These are phyloP conservation scores for Vickermania spadyakhi DNA, from an alignment of 208 protist genomes.

Conservation along the genomic window DNA sequence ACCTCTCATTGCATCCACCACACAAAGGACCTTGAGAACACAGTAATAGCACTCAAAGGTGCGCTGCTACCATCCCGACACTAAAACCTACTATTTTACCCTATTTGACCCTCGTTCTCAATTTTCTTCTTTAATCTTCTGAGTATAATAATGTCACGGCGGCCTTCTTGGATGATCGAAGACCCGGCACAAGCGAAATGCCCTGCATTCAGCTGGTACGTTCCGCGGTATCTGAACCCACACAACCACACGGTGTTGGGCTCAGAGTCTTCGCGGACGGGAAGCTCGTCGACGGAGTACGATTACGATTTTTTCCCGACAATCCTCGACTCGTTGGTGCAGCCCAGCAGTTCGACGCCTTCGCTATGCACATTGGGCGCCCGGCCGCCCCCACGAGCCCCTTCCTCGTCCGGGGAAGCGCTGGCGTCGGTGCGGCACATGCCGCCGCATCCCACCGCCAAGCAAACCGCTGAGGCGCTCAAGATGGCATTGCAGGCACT, in stretches of 20 bases:
- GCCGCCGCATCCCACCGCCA: neutral
- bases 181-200: neutral
- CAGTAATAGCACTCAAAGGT: no score
- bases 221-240: neutral
- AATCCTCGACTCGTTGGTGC: neutral
- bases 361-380: neutral
- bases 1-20: no score
- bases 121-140: no score
- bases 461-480: neutral
- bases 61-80: no score
- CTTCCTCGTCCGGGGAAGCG: no score
- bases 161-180: neutral
- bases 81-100: no score
- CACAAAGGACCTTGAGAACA: no score
- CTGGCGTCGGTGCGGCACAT: no score
- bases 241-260: neutral
- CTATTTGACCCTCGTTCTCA: no score
- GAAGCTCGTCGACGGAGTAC: no score
- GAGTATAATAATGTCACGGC: no score
- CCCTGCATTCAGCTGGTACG: neutral
- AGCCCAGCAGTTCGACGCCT: neutral
- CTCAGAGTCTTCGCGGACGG: no score
- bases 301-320: neutral
- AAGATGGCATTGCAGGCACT: neutral
- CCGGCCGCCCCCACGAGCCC: neutral